Evolutionary conservation across 2,329 filamentous ascomycete genomes (phyloP), one percentile per base, ranked within the genome.

Genomic region (Metarhizium rileyi): DNA sequence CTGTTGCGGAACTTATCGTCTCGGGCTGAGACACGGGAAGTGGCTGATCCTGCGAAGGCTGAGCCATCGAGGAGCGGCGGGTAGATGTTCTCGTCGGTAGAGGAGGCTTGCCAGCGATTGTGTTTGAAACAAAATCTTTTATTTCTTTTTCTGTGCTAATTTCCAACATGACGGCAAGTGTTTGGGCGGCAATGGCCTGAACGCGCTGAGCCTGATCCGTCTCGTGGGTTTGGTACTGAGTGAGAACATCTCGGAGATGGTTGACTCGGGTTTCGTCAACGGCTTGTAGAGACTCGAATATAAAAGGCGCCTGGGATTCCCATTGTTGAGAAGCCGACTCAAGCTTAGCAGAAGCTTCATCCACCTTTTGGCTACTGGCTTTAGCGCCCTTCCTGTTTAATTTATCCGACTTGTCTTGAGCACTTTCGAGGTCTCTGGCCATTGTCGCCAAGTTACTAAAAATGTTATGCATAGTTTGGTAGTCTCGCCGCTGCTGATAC

Each of bases 261-360:
- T 96, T 95, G 57, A 94, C 74, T 50, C 93, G 82, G 58, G 80
- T 84, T 70, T 98, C 93, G 63, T 98, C 93, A 28, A 94, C 73
- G 5, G 87, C 85, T 65, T 98, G 93, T 25, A 98, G 78, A 53
- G 84, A 86, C 68, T 98, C 93, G 62, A 95, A 96, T 53, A 96
- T 86, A 67, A 88, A 97, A 1, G 93, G 93, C 14, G 93, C 89
- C 66, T 95, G 90, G 1, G 89, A 90, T 50, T 95, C 84, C 93
- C 93, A 98, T 63, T 95, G 86, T 56, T 84, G 78, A 42, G 76
- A 80, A n/a, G 89, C 85, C 52, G 81, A 81, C 55, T 95, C 87
- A 41, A 94, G 79, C 55, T 83, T 84, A 18, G 80, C 73, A 10
- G 80, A 76, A 12, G 89, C 90, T 54, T 77, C 77, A 41, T 90